phyloP scores from a whole-genome alignment of 2,329 filamentous ascomycete species.

The Thelonectria olida region DNA sequence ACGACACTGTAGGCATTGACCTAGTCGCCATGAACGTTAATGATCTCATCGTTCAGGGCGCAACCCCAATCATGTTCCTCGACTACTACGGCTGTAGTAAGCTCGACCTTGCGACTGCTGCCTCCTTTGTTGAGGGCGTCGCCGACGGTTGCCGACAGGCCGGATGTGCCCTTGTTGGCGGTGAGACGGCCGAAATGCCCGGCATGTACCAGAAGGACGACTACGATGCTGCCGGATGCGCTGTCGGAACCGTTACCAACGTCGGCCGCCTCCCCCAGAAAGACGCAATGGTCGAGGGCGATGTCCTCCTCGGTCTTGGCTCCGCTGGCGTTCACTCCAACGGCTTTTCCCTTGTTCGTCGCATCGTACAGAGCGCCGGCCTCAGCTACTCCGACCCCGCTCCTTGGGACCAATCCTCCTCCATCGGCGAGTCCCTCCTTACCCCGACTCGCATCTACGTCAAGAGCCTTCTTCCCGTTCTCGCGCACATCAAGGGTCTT shows the following conservation, averaged over 20 bases:
- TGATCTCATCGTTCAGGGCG: conserved; percentile 94
- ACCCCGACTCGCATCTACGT: conserved; percentile 96
- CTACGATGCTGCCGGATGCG: conserved; percentile 92
- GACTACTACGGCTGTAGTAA: conserved; percentile 97
- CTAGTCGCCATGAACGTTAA: conserved; percentile 99
- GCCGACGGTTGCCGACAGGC: conserved; percentile 86
- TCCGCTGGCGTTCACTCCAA: conserved; percentile 95
- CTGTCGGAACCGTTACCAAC: conserved; percentile 81
- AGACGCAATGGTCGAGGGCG: conserved; percentile 79
- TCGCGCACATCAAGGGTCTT: conserved; percentile 83
- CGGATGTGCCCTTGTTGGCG: conserved; percentile 91
- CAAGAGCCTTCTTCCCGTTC: conserved; percentile 75
- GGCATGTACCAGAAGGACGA: conserved; percentile 89
- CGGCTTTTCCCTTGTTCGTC: conserved; percentile 95
- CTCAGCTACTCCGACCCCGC: conserved; percentile 76
- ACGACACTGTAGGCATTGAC: conserved; percentile 95
- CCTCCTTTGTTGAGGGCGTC: conserved; percentile 90
- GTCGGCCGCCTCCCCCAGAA: conserved; percentile 79
- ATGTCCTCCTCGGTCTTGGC: conserved; percentile 84
- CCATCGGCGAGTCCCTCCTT: conserved; percentile 80
- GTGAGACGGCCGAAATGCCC: conserved; percentile 98
- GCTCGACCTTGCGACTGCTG: conserved; percentile 79
- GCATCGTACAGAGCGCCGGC: conserved; percentile 79
- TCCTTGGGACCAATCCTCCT: conserved; percentile 75
- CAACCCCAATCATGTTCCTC: conserved; percentile 93